These are phyloP conservation scores for Halenospora varia DNA, from an alignment of 495 filamentous ascomycete genomes.

Conservation along the genomic window DNA sequence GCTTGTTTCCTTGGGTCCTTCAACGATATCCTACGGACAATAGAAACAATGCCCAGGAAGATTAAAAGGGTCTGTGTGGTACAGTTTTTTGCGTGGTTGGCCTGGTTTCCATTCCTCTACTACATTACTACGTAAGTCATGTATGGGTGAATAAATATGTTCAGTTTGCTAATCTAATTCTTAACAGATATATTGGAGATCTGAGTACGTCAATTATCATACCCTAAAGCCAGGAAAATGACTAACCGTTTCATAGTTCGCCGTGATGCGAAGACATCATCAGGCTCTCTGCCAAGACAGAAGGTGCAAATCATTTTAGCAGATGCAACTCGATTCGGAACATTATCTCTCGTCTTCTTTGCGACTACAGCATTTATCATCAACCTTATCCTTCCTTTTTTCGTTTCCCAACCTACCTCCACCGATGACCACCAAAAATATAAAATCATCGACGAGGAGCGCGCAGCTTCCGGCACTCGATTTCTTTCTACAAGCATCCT, in stretches of 20 bases:
- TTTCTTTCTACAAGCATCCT: no score
- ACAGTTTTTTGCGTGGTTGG: constrained; percentile 14
- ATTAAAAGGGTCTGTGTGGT: constrained; percentile 3
- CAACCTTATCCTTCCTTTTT: neutral
- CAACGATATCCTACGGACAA: neutral
- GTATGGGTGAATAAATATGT: no score
- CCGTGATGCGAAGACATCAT: neutral
- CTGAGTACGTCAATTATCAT: constrained; percentile 3
- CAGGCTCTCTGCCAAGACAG: neutral
- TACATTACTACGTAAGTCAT: constrained; percentile 13
- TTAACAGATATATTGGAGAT: constrained; percentile 4
- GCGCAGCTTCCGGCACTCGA: no score
- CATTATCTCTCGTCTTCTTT: neutral
- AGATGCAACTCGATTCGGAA: neutral
- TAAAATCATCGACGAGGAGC: no score
- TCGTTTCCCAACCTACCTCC: neutral
- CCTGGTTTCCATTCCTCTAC: constrained; percentile 12
- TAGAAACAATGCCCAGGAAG: neutral
- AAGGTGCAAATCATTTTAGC: neutral
- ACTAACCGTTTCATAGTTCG: neutral
- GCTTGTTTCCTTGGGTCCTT: neutral
- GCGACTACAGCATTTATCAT: neutral
- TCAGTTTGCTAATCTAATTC: no score
- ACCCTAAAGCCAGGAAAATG: neutral
- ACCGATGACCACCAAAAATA: neutral